Conservation (phyloP, 345 rosid genomes). For the Populus nigra region DNA sequence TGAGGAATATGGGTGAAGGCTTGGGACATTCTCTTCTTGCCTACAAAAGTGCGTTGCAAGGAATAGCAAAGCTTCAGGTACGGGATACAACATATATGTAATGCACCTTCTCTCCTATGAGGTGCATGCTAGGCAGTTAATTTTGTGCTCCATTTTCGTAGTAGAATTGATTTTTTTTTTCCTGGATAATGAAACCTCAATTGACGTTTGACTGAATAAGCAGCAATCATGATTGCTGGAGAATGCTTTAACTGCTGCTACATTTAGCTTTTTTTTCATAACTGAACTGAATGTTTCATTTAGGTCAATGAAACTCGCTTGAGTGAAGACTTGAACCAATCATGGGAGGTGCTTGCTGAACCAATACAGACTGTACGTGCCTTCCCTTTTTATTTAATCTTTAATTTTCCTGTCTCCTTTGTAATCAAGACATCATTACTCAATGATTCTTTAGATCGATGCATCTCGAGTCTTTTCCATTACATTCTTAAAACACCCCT, state of each 20-base stretch:
- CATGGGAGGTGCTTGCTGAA: slow-evolving; percentile 98
- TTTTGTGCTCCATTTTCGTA: slow-evolving; percentile 5
- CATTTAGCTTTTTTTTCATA: not conserved
- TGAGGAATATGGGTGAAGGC: slow-evolving; percentile 93
- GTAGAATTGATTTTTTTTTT: not conserved
- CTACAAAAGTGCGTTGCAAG: slow-evolving; percentile 82
- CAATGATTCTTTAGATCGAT: not conserved
- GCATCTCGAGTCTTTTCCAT: not conserved
- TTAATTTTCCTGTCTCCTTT: not conserved
- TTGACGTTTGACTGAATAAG: not conserved
- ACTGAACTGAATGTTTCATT: slow-evolving; percentile 5
- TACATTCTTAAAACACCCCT: not conserved
- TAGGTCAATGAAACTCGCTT: slow-evolving; percentile 80
- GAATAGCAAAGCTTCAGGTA: slow-evolving; percentile 91
- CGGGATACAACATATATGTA: slow-evolving; percentile 5
- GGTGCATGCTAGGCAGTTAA: not conserved
- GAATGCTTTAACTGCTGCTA: slow-evolving; percentile 6
- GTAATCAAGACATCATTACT: not conserved
- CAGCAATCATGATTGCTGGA: not conserved
- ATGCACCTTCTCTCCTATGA: not conserved
- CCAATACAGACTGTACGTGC: slow-evolving; percentile 80
- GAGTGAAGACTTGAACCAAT: slow-evolving; percentile 70
- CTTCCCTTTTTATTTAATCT: not conserved
- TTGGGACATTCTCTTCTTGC: slow-evolving; percentile 94
- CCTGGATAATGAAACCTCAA: not conserved